phyloP scores from a whole-genome alignment of 495 filamentous ascomycete genomes.

The Xylaria bambusicola region DNA sequence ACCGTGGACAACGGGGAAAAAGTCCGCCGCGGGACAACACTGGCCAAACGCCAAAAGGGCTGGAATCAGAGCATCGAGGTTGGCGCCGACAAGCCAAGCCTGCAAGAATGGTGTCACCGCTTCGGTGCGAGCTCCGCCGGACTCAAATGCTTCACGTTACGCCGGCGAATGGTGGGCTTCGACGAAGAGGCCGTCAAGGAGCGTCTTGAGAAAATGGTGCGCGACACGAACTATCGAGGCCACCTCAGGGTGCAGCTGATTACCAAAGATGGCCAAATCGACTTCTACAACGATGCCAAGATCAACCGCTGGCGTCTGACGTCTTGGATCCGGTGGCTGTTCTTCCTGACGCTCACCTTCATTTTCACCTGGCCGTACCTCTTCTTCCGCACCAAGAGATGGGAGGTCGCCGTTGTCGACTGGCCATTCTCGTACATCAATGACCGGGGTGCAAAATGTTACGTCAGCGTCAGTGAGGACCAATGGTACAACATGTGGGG shows the following conservation, averaged over 20 bases:
- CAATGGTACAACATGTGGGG: slow-evolving; percentile 53
- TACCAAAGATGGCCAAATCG: slow-evolving; percentile 45
- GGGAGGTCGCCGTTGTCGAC: slow-evolving; percentile 55
- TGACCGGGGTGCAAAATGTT: slow-evolving; percentile 35
- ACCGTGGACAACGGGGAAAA: slow-evolving; percentile 45
- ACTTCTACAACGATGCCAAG: slow-evolving; percentile 56
- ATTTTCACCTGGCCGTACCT: slow-evolving; percentile 65
- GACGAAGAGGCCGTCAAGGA: slow-evolving; percentile 47
- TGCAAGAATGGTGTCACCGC: slow-evolving; percentile 58
- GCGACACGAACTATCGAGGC: slow-evolving; percentile 63
- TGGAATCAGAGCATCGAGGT: slow-evolving; percentile 41
- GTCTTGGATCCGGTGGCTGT: slow-evolving; percentile 58
- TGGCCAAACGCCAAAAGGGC: slow-evolving; percentile 36
- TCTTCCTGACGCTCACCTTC: slow-evolving; percentile 62
- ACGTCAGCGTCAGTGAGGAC: slow-evolving; percentile 49
- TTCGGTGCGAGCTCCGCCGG: slow-evolving; percentile 52
- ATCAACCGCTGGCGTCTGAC: slow-evolving; percentile 61
- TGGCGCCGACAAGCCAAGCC: slow-evolving; percentile 38
- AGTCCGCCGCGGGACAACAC: slow-evolving; percentile 43
- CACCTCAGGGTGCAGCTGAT: slow-evolving; percentile 54
- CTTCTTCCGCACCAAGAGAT: slow-evolving; percentile 62
- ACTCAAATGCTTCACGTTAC: slow-evolving; percentile 55
- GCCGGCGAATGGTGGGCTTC: slow-evolving; percentile 53
- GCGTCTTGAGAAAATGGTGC: slow-evolving; percentile 50
- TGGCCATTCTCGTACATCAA: slow-evolving; percentile 51